A percentile compares a stretch with the other conserved stretches of the same genome.
These are phyloP conservation scores for Aspergillus cristatus DNA, from an alignment of 495 filamentous ascomycete genomes.

Conservation along the genomic window DNA sequence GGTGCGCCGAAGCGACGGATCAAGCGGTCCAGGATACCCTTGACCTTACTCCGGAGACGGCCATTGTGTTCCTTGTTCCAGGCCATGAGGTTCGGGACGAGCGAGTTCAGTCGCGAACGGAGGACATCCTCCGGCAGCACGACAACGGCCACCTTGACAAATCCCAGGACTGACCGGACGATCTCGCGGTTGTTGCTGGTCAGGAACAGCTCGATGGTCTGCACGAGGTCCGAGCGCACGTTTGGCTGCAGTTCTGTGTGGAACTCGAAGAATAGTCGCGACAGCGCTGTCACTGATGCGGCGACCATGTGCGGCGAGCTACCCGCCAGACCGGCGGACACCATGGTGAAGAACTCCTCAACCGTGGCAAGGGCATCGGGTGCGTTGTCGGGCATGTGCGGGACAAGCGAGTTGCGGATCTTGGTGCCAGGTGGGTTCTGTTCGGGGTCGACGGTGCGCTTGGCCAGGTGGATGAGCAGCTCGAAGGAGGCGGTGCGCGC, in stretches of 20 bases:
- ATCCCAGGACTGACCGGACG: constrained; percentile 83
- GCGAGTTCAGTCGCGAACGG: constrained; percentile 55
- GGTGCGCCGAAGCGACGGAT: constrained; percentile 82
- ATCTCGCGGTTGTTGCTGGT: constrained; percentile 94
- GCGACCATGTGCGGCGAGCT: constrained; percentile 91
- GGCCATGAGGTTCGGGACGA: constrained; percentile 83
- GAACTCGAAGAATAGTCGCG: constrained; percentile 87
- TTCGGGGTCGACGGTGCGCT: constrained; percentile 55
- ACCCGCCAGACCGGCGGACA: constrained; percentile 87
- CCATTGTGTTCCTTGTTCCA: constrained; percentile 98
- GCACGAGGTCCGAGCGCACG: constrained; percentile 67
- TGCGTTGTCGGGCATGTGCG: constrained; percentile 71
- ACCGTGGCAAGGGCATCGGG: constrained; percentile 67
- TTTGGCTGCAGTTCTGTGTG: constrained; percentile 44
- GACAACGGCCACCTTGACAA: constrained; percentile 91
- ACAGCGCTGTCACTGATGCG: constrained; percentile 85
- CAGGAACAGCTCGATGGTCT: constrained; percentile 89
- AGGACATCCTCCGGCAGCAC: constrained; percentile 69
- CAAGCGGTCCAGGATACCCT: constrained; percentile 91
- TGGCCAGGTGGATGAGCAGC: constrained; percentile 78
- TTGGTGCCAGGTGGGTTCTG: constrained; percentile 52
- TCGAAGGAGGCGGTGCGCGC: constrained; percentile 84
- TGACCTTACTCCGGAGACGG: constrained; percentile 90
- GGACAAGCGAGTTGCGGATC: constrained; percentile 75
- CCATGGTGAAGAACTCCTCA: constrained; percentile 97